A percentile compares a stretch with the other conserved stretches of the same genome.
Conservation (phyloP, 163 green algal genomes). For the Scenedesmus sp. region DNA sequence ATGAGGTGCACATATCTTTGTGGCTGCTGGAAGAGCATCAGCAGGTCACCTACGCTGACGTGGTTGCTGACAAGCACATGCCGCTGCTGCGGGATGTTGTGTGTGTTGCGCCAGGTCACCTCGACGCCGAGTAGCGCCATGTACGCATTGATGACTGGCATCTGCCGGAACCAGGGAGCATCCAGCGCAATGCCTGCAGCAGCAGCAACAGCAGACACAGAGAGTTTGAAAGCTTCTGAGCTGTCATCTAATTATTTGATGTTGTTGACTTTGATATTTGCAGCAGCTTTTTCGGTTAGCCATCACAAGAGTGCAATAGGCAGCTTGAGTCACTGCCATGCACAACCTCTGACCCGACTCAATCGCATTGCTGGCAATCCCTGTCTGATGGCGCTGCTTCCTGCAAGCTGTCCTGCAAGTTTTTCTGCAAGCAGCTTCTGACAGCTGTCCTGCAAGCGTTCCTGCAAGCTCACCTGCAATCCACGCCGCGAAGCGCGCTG, state of each 20-base stretch:
- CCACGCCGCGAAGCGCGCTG: conserved; percentile 29
- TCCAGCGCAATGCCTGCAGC: conserved; percentile 44
- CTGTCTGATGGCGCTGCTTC: background rate
- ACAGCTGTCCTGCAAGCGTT: background rate
- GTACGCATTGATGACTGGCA: conserved; percentile 4
- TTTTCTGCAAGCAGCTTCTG: background rate
- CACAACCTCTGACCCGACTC: too few species aligned
- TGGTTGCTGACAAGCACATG: conserved; percentile 60
- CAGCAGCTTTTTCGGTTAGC: too few species aligned
- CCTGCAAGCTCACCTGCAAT: background rate
- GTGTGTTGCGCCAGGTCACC: conserved; percentile 38
- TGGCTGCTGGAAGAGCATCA: conserved; percentile 62
- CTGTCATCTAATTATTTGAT: too few species aligned
- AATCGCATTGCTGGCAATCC: background rate
- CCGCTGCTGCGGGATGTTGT: conserved; percentile 28
- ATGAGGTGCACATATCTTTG: conserved; percentile 63
- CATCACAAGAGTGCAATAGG: background rate
- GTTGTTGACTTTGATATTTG: too few species aligned
- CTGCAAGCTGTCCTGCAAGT: background rate
- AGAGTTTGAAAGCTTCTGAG: too few species aligned
- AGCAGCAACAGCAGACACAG: background rate
- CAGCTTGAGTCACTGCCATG: too few species aligned
- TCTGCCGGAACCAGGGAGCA: conserved; percentile 32
- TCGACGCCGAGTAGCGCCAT: conserved; percentile 46
- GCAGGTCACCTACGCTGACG: conserved; percentile 58